These are phyloP conservation scores for Paramyrothecium sp. DNA, from an alignment of 2,329 filamentous ascomycete genomes.

Conservation along the genomic window DNA sequence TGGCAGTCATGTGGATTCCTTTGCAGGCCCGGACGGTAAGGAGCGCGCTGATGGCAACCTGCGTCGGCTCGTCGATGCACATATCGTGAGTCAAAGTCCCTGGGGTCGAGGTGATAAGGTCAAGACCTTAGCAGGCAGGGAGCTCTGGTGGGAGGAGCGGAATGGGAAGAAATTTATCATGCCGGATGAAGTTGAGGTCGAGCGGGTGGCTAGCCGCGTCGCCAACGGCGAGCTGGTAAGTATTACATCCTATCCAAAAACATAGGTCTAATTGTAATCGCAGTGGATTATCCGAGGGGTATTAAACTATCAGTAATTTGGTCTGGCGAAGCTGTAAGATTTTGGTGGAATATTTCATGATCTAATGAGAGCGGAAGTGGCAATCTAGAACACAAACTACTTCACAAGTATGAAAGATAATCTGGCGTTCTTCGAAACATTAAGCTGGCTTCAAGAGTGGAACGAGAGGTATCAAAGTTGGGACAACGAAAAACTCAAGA, in stretches of 20 bases:
- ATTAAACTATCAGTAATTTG: constrained; percentile 38
- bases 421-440: too few relatives aligned
- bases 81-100: constrained; percentile 72
- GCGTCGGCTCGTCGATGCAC: constrained; percentile 78
- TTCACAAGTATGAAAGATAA: too few relatives aligned
- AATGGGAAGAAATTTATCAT: constrained; percentile 70
- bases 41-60: constrained; percentile 77
- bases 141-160: constrained; percentile 80
- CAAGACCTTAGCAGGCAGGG: constrained; percentile 59
- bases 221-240: constrained; percentile 79
- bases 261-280: background rate
- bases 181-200: constrained; percentile 77
- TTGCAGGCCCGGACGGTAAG: constrained; percentile 72
- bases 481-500: constrained; percentile 2
- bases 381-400: too few relatives aligned
- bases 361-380: background rate
- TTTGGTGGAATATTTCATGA: background rate
- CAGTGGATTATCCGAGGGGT: constrained; percentile 66
- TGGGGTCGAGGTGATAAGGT: constrained; percentile 70
- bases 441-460: too few relatives aligned
- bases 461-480: background rate
- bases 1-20: constrained; percentile 68
- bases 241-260: constrained; percentile 7
- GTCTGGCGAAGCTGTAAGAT: background rate
- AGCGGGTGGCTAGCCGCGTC: constrained; percentile 70